phyloP scores from a whole-genome alignment of 2,329 filamentous ascomycete genomes.

The Mycosphaerelloides madeirae region DNA sequence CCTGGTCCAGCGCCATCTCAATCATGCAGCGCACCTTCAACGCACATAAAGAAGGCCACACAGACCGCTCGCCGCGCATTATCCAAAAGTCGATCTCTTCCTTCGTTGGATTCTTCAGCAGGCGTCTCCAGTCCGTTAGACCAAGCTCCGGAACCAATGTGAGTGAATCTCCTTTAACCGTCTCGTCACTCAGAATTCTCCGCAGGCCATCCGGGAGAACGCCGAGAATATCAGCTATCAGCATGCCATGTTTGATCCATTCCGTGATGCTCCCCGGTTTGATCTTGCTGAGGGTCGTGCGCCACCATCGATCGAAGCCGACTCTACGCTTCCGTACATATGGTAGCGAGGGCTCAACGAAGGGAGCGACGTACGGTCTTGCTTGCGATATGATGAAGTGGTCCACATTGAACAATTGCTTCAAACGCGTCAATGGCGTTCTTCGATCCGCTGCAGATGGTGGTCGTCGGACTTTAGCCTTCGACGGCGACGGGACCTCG shows the following conservation, averaged over 20 bases:
- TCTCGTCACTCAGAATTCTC: conserved; percentile 49
- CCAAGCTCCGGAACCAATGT: conserved; percentile 78
- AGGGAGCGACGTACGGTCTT: conserved; percentile 81
- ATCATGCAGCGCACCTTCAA: conserved; percentile 77
- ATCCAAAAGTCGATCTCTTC: conserved; percentile 82
- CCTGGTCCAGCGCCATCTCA: conserved; percentile 80
- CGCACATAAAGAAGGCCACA: conserved; percentile 84
- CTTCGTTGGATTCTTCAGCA: conserved; percentile 77
- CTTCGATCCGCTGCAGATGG: conserved; percentile 61
- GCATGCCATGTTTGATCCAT: conserved; percentile 55
- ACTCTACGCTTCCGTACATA: conserved; percentile 15
- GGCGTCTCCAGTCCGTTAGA: conserved; percentile 64
- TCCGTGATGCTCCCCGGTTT: not conserved
- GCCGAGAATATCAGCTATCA: conserved; percentile 68
- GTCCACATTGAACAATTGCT: conserved; percentile 85
- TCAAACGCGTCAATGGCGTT: conserved; percentile 64
- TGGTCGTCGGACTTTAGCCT: conserved; percentile 44
- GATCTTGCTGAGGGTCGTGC: too few species aligned
- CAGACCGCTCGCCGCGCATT: conserved; percentile 72
- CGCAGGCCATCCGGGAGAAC: conserved; percentile 53
- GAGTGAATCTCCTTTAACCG: conserved; percentile 70
- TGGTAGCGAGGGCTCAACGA: conserved; percentile 41
- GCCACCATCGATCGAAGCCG: not conserved
- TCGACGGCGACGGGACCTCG: conserved; percentile 33
- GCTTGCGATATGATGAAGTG: conserved; percentile 95